phyloP scores from a whole-genome alignment of 306 rosid species.

The apple (Malus domestica) region ASM211411v1 NC_041789.1:22088001-22088500 shows the following conservation, averaged over 20 bases:
- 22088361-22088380: slow-evolving; percentile 84
- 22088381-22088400: slow-evolving; percentile 92
- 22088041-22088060: not conserved
- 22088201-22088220: not conserved
- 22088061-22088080: not conserved
- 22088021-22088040: slow-evolving; percentile 2
- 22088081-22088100: not conserved
- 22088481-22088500: slow-evolving; percentile 94
- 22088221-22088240: not conserved
- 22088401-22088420: slow-evolving; percentile 95
- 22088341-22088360: slow-evolving; percentile 73
- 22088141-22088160: not conserved
- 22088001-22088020: slow-evolving; percentile 8
- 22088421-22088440: slow-evolving; percentile 93
- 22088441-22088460: slow-evolving; percentile 79
- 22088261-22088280: not conserved
- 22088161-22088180: not conserved
- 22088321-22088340: slow-evolving; percentile 10
- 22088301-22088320: slow-evolving; percentile 13
- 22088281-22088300: not conserved
- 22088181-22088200: not conserved
- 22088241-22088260: not conserved
- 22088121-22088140: not conserved
- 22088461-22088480: slow-evolving; percentile 95
- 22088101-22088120: not conserved